These are phyloP conservation scores for Pseudocercospora fijiensis DNA, from an alignment of 2,329 filamentous ascomycete genomes.

Conservation along the genomic window DNA sequence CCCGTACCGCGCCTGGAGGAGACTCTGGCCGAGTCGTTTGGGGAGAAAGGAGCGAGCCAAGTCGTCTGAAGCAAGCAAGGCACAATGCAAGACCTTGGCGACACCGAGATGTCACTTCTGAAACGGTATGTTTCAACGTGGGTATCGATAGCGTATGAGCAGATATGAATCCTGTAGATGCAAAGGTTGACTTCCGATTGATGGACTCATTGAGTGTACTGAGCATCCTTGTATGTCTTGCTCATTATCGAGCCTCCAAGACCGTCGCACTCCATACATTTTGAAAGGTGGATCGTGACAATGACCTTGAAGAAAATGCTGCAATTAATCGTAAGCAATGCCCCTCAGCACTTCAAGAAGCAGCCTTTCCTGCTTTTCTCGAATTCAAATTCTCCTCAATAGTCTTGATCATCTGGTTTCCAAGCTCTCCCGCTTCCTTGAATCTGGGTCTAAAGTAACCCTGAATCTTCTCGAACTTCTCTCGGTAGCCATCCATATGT, in stretches of 20 bases:
- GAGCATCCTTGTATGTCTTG: background rate
- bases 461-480: slow-evolving; percentile 88
- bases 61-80: slow-evolving; percentile 4
- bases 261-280: background rate
- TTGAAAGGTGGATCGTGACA: background rate
- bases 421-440: slow-evolving; percentile 78
- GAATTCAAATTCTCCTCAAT: slow-evolving; percentile 73
- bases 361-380: slow-evolving; percentile 17
- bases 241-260: background rate
- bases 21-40: background rate
- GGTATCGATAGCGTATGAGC: background rate
- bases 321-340: background rate
- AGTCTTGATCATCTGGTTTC: slow-evolving; percentile 96
- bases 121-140: slow-evolving; percentile 2
- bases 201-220: background rate
- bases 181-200: background rate
- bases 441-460: slow-evolving; percentile 89
- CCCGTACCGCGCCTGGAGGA: background rate
- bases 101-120: slow-evolving; percentile 1
- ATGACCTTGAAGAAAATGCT: background rate
- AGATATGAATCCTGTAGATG: background rate
- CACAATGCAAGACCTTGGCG: background rate
- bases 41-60: background rate
- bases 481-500: slow-evolving; percentile 88
- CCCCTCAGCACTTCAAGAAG: background rate